A percentile compares a stretch with the other conserved stretches of the same genome.
phyloP scores from a whole-genome alignment of 108 stramenopile species.

The Licmophora abbreviata region DNA sequence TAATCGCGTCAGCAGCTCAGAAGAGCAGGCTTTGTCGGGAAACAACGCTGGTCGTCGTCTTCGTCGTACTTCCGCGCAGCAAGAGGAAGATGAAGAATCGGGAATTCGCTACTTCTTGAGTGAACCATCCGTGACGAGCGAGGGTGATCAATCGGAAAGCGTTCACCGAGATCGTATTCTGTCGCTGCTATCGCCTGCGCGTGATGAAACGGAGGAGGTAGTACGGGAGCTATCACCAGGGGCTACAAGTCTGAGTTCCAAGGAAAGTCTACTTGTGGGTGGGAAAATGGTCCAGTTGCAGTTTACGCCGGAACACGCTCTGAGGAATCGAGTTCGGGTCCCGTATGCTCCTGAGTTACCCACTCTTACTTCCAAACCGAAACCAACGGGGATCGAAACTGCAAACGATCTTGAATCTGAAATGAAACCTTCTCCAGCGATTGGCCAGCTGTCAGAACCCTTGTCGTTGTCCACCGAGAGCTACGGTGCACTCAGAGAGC shows the following conservation, averaged over 20 bases:
- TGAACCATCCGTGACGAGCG: constrained; percentile 1
- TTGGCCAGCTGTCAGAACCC: background rate
- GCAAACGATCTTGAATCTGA: background rate
- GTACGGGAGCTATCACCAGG: constrained; percentile 22
- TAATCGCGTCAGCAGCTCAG: too few species aligned
- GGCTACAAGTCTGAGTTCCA: constrained; percentile 37
- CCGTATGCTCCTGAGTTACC: background rate
- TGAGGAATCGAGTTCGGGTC: background rate
- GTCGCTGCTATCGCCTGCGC: constrained; percentile 1
- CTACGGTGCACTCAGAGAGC: constrained; percentile 17
- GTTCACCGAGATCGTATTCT: background rate
- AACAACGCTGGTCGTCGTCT: too few species aligned
- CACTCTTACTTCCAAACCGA: background rate
- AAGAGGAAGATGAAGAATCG: constrained; percentile 3
- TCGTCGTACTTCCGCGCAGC: too few species aligned
- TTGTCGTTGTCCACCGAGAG: constrained; percentile 11
- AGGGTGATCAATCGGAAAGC: constrained; percentile 1
- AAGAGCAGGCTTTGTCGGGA: too few species aligned
- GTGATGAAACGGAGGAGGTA: background rate
- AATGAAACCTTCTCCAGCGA: background rate
- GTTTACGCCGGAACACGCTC: background rate
- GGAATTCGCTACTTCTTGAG: constrained; percentile 1
- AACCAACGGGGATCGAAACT: background rate
- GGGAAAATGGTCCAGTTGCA: constrained; percentile 1
- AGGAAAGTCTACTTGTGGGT: constrained; percentile 23